Conservation (phyloP, 2,329 filamentous ascomycete genomes). For the Mycosphaerella arachidis region DNA sequence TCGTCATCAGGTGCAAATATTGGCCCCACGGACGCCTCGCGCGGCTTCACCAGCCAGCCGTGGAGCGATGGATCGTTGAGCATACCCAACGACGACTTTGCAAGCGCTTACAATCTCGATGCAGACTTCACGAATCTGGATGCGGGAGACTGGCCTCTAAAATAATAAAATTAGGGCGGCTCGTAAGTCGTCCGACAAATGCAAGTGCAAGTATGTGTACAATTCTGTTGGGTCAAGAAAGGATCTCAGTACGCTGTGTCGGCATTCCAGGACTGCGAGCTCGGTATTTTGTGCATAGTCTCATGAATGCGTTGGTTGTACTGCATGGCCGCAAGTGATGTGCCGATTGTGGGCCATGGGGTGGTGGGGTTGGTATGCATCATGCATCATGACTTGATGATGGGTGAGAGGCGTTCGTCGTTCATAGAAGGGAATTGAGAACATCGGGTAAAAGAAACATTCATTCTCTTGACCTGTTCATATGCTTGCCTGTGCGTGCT, state of each 20-base stretch:
- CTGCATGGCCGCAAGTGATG: not conserved
- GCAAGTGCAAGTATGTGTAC: not conserved
- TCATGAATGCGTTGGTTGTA: not conserved
- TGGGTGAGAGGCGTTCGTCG: not conserved
- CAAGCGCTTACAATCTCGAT: constrained; percentile 26
- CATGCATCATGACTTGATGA: not conserved
- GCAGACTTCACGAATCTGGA: constrained; percentile 27
- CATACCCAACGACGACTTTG: constrained; percentile 29
- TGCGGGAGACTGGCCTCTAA: constrained; percentile 21
- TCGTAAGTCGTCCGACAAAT: constrained; percentile 12
- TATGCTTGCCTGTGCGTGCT: not conserved
- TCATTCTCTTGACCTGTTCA: not conserved
- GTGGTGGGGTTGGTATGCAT: not conserved
- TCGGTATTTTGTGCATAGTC: not conserved
- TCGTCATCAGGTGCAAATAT: constrained; percentile 6
- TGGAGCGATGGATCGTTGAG: constrained; percentile 33
- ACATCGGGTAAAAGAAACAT: not conserved
- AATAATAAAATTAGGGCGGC: constrained; percentile 25
- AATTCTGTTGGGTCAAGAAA: not conserved
- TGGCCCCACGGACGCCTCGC: constrained; percentile 18
- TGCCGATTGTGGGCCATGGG: not conserved
- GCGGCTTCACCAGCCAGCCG: constrained; percentile 27
- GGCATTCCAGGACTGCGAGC: constrained; percentile 6
- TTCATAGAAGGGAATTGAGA: not conserved
- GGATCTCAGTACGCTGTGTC: constrained; percentile 4